A percentile compares a stretch with the other conserved stretches of the same genome.
phyloP scores from a whole-genome alignment of 176 grass and related monocot genomes.

The Aegilops longissima region DNA sequence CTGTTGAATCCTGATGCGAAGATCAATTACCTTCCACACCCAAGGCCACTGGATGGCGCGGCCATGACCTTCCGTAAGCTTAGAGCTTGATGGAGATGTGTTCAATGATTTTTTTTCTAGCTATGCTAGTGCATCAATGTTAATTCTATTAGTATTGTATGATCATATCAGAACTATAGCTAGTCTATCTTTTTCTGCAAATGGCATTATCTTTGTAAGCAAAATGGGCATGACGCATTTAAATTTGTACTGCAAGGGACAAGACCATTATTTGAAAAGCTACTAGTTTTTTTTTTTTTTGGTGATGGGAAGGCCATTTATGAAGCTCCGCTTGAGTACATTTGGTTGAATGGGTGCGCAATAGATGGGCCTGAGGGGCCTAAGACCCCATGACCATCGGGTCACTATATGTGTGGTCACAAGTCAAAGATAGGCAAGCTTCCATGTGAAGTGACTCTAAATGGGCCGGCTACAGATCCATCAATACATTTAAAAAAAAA shows the following conservation, averaged over 20 bases:
- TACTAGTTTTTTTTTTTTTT: background rate
- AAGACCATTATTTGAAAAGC: background rate
- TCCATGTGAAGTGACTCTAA: too few relatives aligned
- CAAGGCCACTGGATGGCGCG: background rate
- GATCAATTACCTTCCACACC: slow-evolving; percentile 12
- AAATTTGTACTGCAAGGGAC: background rate
- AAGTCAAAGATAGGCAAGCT: too few relatives aligned
- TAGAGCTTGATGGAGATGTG: background rate
- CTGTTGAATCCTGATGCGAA: slow-evolving; percentile 18
- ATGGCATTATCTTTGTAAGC: background rate
- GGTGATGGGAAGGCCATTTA: too few relatives aligned
- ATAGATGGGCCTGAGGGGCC: too few relatives aligned
- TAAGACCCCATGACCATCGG: too few relatives aligned
- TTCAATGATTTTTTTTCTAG: background rate
- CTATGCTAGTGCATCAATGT: background rate
- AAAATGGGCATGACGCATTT: background rate
- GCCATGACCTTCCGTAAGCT: background rate
- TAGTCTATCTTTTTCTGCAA: background rate
- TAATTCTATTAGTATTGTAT: background rate
- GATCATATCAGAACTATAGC: background rate
- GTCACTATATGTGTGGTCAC: too few relatives aligned
- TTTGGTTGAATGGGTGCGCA: too few relatives aligned
- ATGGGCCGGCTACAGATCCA: too few relatives aligned
- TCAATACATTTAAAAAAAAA: too few relatives aligned
- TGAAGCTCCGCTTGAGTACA: too few relatives aligned